phyloP scores from a whole-genome alignment of 108 stramenopile species.

The Skeletonema costatum region DNA sequence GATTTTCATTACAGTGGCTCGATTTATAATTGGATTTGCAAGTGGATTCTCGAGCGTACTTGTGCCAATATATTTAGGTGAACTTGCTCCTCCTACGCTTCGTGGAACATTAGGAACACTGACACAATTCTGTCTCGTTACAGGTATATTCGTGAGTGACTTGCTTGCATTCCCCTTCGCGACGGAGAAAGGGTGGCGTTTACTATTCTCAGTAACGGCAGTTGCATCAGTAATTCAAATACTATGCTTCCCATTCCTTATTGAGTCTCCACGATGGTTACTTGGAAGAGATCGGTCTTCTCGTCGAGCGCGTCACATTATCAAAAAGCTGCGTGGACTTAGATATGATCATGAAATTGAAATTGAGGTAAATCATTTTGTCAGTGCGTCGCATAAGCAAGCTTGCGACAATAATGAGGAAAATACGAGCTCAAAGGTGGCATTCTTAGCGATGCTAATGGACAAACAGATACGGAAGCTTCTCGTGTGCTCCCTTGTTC shows the following conservation, averaged over 20 bases:
- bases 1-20: constrained; percentile 69
- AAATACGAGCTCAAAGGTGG: constrained; percentile 5
- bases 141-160: constrained; percentile 90
- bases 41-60: constrained; percentile 87
- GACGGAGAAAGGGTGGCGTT: constrained; percentile 69
- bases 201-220: constrained; percentile 85
- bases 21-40: constrained; percentile 93
- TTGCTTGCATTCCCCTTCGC: constrained; percentile 86
- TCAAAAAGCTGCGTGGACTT: constrained; percentile 91
- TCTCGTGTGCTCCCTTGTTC: constrained; percentile 69
- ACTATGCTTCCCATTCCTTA: constrained; percentile 77
- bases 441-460: constrained; percentile 72
- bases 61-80: constrained; percentile 94
- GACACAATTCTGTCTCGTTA: constrained; percentile 93
- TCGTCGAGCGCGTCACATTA: constrained; percentile 80
- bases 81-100: constrained; percentile 91
- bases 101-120: constrained; percentile 95
- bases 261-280: constrained; percentile 92
- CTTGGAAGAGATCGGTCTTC: constrained; percentile 78
- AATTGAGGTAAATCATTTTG: constrained; percentile 88
- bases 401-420: constrained; percentile 5
- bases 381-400: constrained; percentile 55
- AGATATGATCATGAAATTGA: constrained; percentile 91
- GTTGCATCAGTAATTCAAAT: constrained; percentile 75
- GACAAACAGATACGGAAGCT: constrained; percentile 74